phyloP scores from a whole-genome alignment of 169 alveolate species.

The Cryptosporidium muris region DNA sequence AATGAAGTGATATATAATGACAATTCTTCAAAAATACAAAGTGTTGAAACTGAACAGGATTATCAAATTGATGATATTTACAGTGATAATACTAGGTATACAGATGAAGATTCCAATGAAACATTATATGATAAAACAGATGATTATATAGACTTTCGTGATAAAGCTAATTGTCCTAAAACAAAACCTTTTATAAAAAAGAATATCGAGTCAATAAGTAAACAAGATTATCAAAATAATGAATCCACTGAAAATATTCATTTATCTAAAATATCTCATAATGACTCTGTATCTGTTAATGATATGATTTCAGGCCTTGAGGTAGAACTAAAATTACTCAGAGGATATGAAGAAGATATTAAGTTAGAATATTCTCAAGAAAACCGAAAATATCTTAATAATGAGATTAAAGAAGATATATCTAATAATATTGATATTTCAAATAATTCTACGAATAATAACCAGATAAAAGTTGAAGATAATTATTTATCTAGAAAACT shows the following conservation, averaged over 20 bases:
- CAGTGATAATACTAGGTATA: not conserved
- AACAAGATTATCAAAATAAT: not conserved
- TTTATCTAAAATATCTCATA: not conserved
- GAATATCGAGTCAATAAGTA: constrained; percentile 5
- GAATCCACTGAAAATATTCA: not conserved
- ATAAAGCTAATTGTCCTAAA: constrained; percentile 10
- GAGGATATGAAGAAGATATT: constrained; percentile 21
- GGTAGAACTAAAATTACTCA: constrained; percentile 40
- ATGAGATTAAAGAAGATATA: not conserved
- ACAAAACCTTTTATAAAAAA: not conserved
- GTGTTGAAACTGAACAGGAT: not conserved
- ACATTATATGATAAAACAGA: not conserved
- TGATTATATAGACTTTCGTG: not conserved
- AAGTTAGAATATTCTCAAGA: not conserved
- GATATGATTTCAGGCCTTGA: constrained; percentile 56
- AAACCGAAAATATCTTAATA: not conserved
- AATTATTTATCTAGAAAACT: not conserved
- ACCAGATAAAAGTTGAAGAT: not conserved
- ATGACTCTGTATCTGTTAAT: not conserved
- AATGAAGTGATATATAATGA: not conserved
- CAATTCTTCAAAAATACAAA: constrained; percentile 1
- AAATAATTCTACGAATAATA: not conserved
- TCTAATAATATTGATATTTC: not conserved
- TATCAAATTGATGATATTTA: not conserved
- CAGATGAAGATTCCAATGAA: not conserved